A percentile compares a stretch with the other conserved stretches of the same genome.
Evolutionary conservation across 2,329 filamentous ascomycete species (phyloP).

Genomic region (Pleurostoma richardsiae): DNA sequence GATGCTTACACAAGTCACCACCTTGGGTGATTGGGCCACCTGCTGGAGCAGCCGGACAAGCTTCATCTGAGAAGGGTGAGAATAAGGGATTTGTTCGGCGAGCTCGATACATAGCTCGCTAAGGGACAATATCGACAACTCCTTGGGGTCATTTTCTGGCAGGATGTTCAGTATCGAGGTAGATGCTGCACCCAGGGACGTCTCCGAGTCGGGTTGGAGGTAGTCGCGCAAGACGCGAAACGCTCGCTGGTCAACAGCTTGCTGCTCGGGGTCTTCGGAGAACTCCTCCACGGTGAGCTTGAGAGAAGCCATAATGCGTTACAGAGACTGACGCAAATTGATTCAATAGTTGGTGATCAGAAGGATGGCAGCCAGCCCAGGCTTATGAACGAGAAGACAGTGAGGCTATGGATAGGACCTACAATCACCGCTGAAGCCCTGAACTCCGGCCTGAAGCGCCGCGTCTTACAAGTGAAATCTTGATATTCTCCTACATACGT

Average conservation of each 20-base stretch:
- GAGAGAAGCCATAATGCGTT: not conserved
- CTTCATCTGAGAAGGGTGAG: not conserved
- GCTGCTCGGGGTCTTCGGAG: not conserved
- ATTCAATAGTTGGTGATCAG: not conserved
- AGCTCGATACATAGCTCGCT: not conserved
- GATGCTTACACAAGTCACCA: not conserved
- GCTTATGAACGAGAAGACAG: not conserved
- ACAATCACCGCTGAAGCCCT: too few relatives aligned
- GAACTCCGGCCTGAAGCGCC: too few relatives aligned
- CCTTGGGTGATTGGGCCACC: not conserved
- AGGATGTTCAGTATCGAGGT: not conserved
- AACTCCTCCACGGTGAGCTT: not conserved
- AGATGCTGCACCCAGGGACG: not conserved
- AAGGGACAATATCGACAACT: not conserved
- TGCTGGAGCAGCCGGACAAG: not conserved
- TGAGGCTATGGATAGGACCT: not conserved
- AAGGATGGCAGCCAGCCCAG: not conserved
- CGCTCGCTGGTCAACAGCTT: not conserved
- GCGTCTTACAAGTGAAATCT: too few relatives aligned
- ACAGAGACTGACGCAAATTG: not conserved
- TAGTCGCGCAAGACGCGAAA: not conserved
- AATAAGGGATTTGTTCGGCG: not conserved
- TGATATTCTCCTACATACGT: too few relatives aligned
- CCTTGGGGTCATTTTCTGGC: not conserved
- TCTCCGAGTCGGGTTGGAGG: not conserved